phyloP scores from a whole-genome alignment of 306 rosid genomes.

The Hippophae tibetana region DNA sequence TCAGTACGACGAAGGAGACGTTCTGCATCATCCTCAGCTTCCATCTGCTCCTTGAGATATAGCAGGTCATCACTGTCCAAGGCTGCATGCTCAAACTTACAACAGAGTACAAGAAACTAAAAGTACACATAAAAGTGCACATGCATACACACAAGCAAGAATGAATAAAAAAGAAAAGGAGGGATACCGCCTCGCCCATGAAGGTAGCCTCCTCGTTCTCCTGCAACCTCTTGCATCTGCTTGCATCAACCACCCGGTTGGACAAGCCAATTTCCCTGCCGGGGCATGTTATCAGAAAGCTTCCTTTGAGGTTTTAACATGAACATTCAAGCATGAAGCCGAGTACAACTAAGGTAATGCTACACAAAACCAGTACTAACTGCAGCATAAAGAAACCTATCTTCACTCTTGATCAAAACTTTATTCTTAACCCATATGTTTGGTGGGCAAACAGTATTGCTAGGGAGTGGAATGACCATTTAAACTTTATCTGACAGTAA shows the following conservation, averaged over 20 bases:
- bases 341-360: conserved; percentile 1
- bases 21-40: conserved; percentile 99
- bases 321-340: conserved; percentile 8
- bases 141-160: background rate
- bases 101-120: conserved; percentile 26
- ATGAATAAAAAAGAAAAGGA: background rate
- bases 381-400: too few species aligned
- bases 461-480: too few species aligned
- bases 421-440: too few species aligned
- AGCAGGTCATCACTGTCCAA: conserved; percentile 98
- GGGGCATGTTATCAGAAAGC: conserved; percentile 95
- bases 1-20: conserved; percentile 96
- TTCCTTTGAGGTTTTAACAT: conserved; percentile 24
- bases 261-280: conserved; percentile 96
- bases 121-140: conserved; percentile 7
- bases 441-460: too few species aligned
- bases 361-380: background rate
- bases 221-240: conserved; percentile 99
- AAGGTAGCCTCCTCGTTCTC: conserved; percentile 98
- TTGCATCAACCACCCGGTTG: conserved; percentile 57
- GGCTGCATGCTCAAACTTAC: conserved; percentile 64
- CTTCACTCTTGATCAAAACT: too few species aligned
- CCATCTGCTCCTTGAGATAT: conserved; percentile 99
- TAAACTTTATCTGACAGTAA: too few species aligned
- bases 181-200: conserved; percentile 95